Base-by-base conservation (phyloP, 345 rosid genomes). In the Turnera subulata region DNA sequence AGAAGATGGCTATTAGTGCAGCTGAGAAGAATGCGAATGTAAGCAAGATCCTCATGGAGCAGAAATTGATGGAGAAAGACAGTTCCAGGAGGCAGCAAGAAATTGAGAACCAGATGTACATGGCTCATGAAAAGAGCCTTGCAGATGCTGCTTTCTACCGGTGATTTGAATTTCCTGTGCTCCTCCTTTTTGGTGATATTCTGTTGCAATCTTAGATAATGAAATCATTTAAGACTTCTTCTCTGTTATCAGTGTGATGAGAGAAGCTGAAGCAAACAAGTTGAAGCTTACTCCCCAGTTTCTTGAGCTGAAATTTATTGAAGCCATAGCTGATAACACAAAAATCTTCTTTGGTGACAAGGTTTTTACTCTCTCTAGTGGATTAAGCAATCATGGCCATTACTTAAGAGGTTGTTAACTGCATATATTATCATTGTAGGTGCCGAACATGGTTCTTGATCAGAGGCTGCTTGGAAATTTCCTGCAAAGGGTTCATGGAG, bases 241-340 rank as follows among this genome's bases (percentile, higher is more conserved):
- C 49, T 42, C 50, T 46, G 32, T 48, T 66, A 48, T 43, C 66
- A 88, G 98, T 55, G 75, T 77, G 49, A 62, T 73, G 71, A 88
- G 59, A 73, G 98, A 91, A 81, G 95, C 95, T 49, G 90, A 88
- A 81, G 96, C 92, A 62, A 91, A 91, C 79, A 81, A 81, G 76
- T 56, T 84, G 76, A 91, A 86, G 83, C 95, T 91, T 24, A 86
- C 93, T 3, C 92, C 95, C 8, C 80, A 88, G 55, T 92, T 84
- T 80, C 93, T 92, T 16, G 95, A 92, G 62, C 89, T 91, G 52
- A 86, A 74, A 59, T 88, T 91, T 76, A 88, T 86, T 2, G 95
- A 88, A 48, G 88, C 95, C 61, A 88, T 91, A 57, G 86, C 95
- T 38, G 76, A 68, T 52, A 88, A 91, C 73, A 88, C 95, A 53